phyloP scores from a whole-genome alignment of 169 alveolate genomes.

The Eimeria necatrix region DNA sequence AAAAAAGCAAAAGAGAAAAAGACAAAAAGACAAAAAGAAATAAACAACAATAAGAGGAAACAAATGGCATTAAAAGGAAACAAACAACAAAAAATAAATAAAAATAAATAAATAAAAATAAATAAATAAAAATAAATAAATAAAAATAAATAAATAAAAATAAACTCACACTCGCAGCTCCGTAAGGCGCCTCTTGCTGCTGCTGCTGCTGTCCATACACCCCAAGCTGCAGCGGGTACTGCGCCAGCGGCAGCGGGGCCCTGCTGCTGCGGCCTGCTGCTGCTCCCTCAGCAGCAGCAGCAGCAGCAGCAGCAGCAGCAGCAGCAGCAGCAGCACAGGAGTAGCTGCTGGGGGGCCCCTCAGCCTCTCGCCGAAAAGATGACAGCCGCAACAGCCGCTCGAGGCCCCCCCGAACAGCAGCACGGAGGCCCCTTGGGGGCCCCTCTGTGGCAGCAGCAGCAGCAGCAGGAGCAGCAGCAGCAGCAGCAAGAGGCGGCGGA shows the following conservation, averaged over 20 bases:
- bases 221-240: not conserved
- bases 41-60: too few species aligned
- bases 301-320: not conserved
- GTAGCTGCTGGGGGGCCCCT: not conserved
- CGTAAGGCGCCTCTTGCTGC: not conserved
- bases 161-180: not conserved
- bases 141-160: too few species aligned
- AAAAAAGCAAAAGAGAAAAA: not conserved
- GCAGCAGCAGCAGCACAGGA: not conserved
- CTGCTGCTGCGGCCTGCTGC: not conserved
- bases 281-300: not conserved
- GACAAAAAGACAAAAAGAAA: too few species aligned
- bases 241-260: not conserved
- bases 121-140: too few species aligned
- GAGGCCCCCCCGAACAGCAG: constrained; percentile 21
- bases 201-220: not conserved
- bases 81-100: not conserved
- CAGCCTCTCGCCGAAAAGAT: not conserved
- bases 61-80: too few species aligned
- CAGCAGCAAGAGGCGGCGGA: not conserved
- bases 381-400: not conserved
- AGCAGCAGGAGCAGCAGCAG: constrained; percentile 62
- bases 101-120: too few species aligned
- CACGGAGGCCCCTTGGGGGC: not conserved
- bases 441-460: not conserved